Percentiles rank a stretch among this genome's conserved stretches.
phyloP scores from a whole-genome alignment of 768 basidiomycete genomes.

The Melanogaster broomeanus region DNA sequence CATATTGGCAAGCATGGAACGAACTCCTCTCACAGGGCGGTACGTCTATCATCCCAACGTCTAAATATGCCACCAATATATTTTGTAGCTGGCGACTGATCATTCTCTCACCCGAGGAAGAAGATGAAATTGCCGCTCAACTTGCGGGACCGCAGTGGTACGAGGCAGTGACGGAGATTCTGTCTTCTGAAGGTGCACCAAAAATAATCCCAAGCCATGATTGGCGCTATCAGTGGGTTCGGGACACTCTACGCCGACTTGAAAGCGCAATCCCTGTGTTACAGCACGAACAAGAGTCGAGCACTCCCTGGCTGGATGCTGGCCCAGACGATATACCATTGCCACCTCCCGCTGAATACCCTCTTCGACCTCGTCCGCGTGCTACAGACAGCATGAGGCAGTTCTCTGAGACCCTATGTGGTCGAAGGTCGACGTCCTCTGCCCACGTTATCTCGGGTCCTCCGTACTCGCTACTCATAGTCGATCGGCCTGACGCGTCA shows the following conservation, averaged over 20 bases:
- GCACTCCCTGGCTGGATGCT: conserved; percentile 56
- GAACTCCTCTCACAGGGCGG: conserved; percentile 86
- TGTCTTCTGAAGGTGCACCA: conserved; percentile 63
- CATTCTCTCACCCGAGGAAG: conserved; percentile 88
- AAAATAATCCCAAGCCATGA: conserved; percentile 71
- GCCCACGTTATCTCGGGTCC: conserved; percentile 72
- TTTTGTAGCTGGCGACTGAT: conserved; percentile 77
- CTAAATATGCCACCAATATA: conserved; percentile 5
- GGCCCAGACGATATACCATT: conserved; percentile 55
- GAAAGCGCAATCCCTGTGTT: conserved; percentile 74
- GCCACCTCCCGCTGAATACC: conserved; percentile 82
- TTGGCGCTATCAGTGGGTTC: conserved; percentile 92
- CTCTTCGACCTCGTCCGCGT: conserved; percentile 80
- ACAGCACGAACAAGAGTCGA: conserved; percentile 56
- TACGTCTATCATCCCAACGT: conserved; percentile 36
- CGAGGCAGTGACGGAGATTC: conserved; percentile 75
- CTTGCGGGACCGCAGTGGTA: conserved; percentile 89
- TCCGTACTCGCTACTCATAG: conserved; percentile 87
- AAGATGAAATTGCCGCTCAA: conserved; percentile 83
- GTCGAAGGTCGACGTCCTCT: conserved; percentile 41
- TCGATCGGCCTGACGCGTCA: conserved; percentile 77
- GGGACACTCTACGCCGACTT: conserved; percentile 71
- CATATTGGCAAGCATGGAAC: conserved; percentile 70
- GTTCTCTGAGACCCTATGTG: conserved; percentile 50
- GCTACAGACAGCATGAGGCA: conserved; percentile 70